Evolutionary conservation across 768 basidiomycete species (phyloP).

Genomic region (Suillus weaverae): DNA sequence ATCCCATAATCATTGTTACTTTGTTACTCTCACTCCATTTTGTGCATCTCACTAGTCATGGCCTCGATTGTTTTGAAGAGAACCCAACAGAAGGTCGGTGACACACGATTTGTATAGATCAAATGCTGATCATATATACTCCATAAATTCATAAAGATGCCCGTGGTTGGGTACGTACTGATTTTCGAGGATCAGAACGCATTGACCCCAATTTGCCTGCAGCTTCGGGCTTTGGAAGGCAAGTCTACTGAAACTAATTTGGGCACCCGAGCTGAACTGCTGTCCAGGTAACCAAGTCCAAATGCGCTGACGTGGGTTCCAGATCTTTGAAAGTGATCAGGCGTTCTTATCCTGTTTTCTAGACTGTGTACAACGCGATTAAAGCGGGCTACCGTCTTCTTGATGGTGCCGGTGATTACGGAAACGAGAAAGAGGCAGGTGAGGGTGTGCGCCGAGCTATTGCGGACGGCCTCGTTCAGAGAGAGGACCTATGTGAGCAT

Average conservation of each 20-base stretch:
- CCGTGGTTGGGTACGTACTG: slow-evolving; percentile 55
- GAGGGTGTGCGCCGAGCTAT: slow-evolving; percentile 79
- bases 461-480: slow-evolving; percentile 77
- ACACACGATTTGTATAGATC: slow-evolving; percentile 5
- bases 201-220: slow-evolving; percentile 3
- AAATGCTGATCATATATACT: neutral
- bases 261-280: slow-evolving; percentile 5
- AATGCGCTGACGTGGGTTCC: slow-evolving; percentile 57
- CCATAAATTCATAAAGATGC: slow-evolving; percentile 50
- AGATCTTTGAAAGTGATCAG: neutral
- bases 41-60: slow-evolving; percentile 36
- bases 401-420: slow-evolving; percentile 85
- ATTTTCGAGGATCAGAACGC: slow-evolving; percentile 11
- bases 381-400: slow-evolving; percentile 85
- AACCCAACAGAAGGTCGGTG: slow-evolving; percentile 56
- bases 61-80: slow-evolving; percentile 54
- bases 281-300: slow-evolving; percentile 53
- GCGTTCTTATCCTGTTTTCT: neutral
- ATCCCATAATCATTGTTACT: slow-evolving; percentile 5
- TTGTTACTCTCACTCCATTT: slow-evolving; percentile 14
- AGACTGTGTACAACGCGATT: slow-evolving; percentile 85
- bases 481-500: slow-evolving; percentile 80
- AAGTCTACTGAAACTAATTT: slow-evolving; percentile 12
- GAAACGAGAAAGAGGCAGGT: slow-evolving; percentile 86
- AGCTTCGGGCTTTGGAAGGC: slow-evolving; percentile 78